phyloP scores from a whole-genome alignment of 73 alveolate genomes.

The Effrenium voratum region DNA sequence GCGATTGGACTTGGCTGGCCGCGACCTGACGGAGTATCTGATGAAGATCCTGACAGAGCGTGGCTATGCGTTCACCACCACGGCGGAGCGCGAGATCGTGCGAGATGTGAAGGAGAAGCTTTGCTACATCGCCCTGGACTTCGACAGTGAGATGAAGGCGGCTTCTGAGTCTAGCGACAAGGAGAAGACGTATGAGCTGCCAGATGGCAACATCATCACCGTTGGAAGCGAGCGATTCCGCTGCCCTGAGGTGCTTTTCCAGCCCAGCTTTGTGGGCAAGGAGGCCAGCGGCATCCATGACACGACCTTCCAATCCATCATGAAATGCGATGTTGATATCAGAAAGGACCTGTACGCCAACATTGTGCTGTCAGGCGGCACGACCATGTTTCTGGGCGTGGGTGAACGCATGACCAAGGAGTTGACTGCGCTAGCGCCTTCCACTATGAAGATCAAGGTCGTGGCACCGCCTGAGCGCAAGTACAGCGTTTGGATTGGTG shows the following conservation, averaged over 20 bases:
- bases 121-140: constrained; percentile 97
- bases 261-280: constrained; percentile 96
- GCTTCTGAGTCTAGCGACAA: constrained; percentile 95
- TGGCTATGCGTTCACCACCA: constrained; percentile 94
- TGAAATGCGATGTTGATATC: constrained; percentile 98
- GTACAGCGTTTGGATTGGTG: constrained; percentile 99
- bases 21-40: constrained; percentile 97
- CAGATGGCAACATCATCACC: constrained; percentile 96
- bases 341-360: constrained; percentile 98
- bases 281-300: constrained; percentile 97
- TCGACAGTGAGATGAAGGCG: constrained; percentile 96
- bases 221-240: constrained; percentile 96
- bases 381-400: constrained; percentile 99
- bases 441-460: constrained; percentile 96
- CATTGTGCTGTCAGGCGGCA: constrained; percentile 98
- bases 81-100: constrained; percentile 96
- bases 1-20: constrained; percentile 98
- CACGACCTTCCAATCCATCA: constrained; percentile 95
- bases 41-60: constrained; percentile 96
- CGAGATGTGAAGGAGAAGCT: constrained; percentile 96
- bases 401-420: constrained; percentile 99
- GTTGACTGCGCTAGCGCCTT: constrained; percentile 98
- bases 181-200: constrained; percentile 96
- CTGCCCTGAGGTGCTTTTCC: constrained; percentile 95
- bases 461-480: constrained; percentile 98